These are phyloP conservation scores for Tuber magnatum DNA, from an alignment of 495 filamentous ascomycete species.

Conservation along the genomic window DNA sequence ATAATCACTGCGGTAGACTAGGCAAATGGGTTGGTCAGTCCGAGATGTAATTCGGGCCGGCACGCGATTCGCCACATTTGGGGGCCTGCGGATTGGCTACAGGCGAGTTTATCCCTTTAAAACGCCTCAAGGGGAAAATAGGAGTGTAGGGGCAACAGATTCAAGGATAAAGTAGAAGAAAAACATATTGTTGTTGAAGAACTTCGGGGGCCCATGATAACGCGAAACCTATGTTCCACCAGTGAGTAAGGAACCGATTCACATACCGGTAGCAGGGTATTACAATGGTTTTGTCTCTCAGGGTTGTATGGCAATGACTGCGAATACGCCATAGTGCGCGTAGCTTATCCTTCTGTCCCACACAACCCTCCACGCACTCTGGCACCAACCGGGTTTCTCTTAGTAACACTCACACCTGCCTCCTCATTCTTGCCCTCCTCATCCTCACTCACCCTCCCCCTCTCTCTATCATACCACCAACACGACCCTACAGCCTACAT, in stretches of 20 bases:
- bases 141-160: background rate
- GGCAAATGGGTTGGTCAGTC: background rate
- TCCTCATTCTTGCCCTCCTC: background rate
- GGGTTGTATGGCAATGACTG: background rate
- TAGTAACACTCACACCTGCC: background rate
- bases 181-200: background rate
- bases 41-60: background rate
- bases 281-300: background rate
- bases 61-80: background rate
- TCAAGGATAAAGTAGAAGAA: background rate
- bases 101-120: background rate
- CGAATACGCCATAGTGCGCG: slow-evolving; percentile 2
- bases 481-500: background rate
- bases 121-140: background rate
- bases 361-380: background rate
- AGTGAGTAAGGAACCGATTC: background rate
- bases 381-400: background rate
- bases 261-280: background rate
- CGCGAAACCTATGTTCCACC: background rate
- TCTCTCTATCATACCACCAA: background rate
- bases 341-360: background rate
- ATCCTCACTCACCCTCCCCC: background rate
- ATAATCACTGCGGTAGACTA: background rate
- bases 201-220: background rate
- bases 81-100: too few relatives aligned